phyloP scores from a whole-genome alignment of 352 stramenopile genomes.

The Pythium aristosporum region DNA sequence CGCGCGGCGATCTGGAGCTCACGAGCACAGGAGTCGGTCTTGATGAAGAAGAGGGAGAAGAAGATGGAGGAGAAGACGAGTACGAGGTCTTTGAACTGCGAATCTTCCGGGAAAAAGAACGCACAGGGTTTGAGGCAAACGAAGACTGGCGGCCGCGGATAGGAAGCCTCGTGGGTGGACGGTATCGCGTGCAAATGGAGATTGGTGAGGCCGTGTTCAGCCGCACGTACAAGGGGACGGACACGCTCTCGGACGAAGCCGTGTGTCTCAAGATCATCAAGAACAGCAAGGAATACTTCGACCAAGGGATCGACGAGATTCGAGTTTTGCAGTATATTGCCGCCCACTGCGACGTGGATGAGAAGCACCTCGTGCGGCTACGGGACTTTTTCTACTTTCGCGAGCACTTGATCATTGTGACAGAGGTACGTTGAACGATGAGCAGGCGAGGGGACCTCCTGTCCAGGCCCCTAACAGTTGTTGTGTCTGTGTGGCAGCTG shows the following conservation, averaged over 20 bases:
- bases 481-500: conserved; percentile 51
- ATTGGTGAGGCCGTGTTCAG: conserved; percentile 87
- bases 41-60: conserved; percentile 16
- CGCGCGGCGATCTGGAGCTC: background rate
- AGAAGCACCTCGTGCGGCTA: conserved; percentile 93
- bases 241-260: conserved; percentile 60
- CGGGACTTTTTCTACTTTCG: conserved; percentile 95
- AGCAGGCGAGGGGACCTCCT: no score
- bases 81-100: conserved; percentile 74
- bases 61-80: conserved; percentile 27
- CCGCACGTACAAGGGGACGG: conserved; percentile 75
- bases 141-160: conserved; percentile 67
- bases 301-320: conserved; percentile 92
- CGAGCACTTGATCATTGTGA: conserved; percentile 96
- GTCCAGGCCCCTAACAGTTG: background rate
- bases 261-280: conserved; percentile 99
- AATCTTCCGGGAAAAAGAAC: conserved; percentile 76
- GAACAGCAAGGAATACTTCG: conserved; percentile 99
- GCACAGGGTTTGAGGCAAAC: conserved; percentile 79
- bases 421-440: conserved; percentile 73
- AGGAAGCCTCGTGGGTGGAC: conserved; percentile 52
- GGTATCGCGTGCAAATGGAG: conserved; percentile 64
- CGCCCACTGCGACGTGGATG: conserved; percentile 83
- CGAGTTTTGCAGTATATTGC: conserved; percentile 71
- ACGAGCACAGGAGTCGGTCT: no score